These are phyloP conservation scores for Tephrocybe rancida DNA, from an alignment of 768 basidiomycete species.

Conservation along the genomic window DNA sequence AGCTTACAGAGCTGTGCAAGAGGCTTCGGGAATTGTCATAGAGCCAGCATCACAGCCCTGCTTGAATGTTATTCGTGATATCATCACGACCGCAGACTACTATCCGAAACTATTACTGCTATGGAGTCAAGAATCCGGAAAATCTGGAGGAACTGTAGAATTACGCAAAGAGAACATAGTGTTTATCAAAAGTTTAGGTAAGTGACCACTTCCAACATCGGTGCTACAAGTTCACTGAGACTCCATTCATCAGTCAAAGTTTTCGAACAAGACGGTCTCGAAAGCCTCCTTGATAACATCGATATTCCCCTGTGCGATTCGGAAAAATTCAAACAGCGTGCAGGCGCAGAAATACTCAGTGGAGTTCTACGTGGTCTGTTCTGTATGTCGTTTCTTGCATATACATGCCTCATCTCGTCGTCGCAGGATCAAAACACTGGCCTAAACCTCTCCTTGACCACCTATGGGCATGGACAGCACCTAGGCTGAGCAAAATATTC, in stretches of 20 bases:
- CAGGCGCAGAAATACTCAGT: conserved; percentile 64
- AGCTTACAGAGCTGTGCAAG: conserved; percentile 51
- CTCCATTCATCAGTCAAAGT: conserved; percentile 59
- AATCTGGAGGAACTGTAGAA: conserved; percentile 51
- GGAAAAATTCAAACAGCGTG: conserved; percentile 87
- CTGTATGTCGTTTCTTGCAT: not conserved
- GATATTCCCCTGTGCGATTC: conserved; percentile 64
- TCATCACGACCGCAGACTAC: conserved; percentile 53
- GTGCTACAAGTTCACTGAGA: not conserved
- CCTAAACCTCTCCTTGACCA: conserved; percentile 46
- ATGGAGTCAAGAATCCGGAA: conserved; percentile 83
- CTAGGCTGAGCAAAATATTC: conserved; percentile 64
- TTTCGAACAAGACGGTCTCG: conserved; percentile 54
- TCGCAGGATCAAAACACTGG: conserved; percentile 85
- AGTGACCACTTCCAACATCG: not conserved
- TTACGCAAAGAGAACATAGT: conserved; percentile 52
- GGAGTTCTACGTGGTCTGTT: conserved; percentile 73
- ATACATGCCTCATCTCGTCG: not conserved
- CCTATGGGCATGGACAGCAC: conserved; percentile 75
- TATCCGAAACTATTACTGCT: conserved; percentile 60
- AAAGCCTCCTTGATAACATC: conserved; percentile 52
- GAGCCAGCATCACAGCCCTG: conserved; percentile 51
- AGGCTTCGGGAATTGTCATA: conserved; percentile 48
- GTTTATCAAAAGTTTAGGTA: conserved; percentile 44
- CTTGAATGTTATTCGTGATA: conserved; percentile 52